A percentile compares a stretch with the other conserved stretches of the same genome.
Conservation (phyloP, 495 filamentous ascomycete genomes). For the Aspergillus nidulans region DNA sequence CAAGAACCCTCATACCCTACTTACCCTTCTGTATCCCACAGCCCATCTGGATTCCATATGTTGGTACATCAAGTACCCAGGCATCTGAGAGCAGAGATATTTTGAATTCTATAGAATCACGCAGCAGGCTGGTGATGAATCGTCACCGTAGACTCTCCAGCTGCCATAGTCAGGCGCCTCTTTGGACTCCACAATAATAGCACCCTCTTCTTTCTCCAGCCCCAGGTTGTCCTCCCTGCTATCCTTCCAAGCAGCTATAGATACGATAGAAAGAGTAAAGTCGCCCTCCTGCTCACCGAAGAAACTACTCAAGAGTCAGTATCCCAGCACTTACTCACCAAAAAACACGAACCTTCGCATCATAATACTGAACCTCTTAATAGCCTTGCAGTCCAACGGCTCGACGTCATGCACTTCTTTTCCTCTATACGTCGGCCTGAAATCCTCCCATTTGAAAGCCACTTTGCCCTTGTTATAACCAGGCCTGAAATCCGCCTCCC, state of each 20-base stretch:
- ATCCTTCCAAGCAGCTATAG: conserved; percentile 28
- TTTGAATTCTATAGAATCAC: neutral
- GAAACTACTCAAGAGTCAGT: conserved; percentile 47
- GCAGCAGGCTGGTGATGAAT: neutral
- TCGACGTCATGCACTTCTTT: conserved; percentile 52
- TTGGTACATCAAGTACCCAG: too few species aligned
- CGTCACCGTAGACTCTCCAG: neutral
- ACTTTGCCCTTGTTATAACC: conserved; percentile 7
- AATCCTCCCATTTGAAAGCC: conserved; percentile 54
- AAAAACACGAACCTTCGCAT: conserved; percentile 60
- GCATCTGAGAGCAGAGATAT: too few species aligned
- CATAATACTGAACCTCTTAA: conserved; percentile 72
- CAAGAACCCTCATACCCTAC: too few species aligned
- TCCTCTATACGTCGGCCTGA: conserved; percentile 71
- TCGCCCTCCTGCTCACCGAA: conserved; percentile 70
- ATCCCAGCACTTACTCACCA: neutral
- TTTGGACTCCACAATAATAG: neutral
- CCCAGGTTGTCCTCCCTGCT: neutral
- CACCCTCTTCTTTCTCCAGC: neutral
- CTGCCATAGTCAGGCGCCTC: neutral
- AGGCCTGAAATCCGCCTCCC: conserved; percentile 38
- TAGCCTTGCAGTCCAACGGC: conserved; percentile 48
- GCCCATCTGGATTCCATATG: too few species aligned
- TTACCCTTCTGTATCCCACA: too few species aligned
- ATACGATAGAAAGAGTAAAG: conserved; percentile 55